These are phyloP conservation scores for Nematocida sp. DNA, from an alignment of 371 early-diverging fungal genomes.

Conservation along the genomic window DNA sequence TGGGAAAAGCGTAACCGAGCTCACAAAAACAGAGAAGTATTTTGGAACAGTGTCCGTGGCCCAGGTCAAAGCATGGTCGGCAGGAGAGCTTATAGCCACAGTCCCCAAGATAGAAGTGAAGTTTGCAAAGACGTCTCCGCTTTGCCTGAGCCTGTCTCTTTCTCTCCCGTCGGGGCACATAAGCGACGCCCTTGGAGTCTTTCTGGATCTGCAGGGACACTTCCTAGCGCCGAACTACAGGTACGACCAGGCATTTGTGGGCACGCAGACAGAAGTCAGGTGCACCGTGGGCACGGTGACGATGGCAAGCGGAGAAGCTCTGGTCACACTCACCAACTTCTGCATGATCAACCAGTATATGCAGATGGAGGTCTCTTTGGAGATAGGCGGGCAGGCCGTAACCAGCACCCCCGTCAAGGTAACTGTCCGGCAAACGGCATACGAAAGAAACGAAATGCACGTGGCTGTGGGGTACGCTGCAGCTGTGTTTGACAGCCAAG, in stretches of 20 bases:
- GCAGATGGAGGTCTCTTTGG: neutral
- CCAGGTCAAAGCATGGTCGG: constrained; percentile 1
- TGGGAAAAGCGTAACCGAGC: neutral
- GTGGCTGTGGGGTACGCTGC: neutral
- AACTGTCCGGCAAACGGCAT: neutral
- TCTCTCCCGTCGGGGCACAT: neutral
- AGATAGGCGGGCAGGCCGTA: neutral
- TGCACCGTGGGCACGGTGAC: neutral
- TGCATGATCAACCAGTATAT: constrained; percentile 10
- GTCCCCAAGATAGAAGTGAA: neutral
- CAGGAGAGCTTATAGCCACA: neutral
- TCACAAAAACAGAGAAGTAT: neutral
- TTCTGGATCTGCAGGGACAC: constrained; percentile 14
- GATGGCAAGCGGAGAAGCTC: neutral
- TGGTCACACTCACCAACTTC: neutral
- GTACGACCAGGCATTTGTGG: constrained; percentile 7
- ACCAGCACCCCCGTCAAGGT: neutral
- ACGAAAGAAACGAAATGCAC: constrained; percentile 8
- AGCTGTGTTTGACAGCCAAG: neutral
- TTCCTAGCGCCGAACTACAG: neutral
- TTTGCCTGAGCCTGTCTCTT: neutral
- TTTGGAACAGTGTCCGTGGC: neutral
- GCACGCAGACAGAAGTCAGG: neutral
- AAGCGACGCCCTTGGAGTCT: neutral
- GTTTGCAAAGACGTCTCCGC: neutral